phyloP scores from a whole-genome alignment of 2,329 filamentous ascomycete genomes.

The Epichloe sp. region DNA sequence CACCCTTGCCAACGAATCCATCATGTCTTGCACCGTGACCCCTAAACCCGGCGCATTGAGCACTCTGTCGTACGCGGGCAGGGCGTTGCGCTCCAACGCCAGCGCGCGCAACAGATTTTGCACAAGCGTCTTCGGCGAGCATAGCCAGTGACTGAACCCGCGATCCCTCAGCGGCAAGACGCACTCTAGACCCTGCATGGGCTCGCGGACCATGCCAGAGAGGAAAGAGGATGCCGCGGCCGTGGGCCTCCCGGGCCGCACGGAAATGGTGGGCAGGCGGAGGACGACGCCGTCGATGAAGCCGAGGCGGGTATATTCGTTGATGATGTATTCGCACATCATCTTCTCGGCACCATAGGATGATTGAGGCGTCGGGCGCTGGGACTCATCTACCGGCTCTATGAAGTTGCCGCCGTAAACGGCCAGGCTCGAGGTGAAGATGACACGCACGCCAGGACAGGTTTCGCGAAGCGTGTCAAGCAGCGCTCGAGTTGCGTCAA shows the following conservation, averaged over 20 bases:
- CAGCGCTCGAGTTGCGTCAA: conserved; percentile 39
- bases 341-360: conserved; percentile 48
- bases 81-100: conserved; percentile 10
- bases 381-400: conserved; percentile 29
- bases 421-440: conserved; percentile 45
- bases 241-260: conserved; percentile 43
- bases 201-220: conserved; percentile 45
- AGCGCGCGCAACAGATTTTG: conserved; percentile 28
- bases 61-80: conserved; percentile 4
- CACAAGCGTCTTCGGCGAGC: conserved; percentile 33
- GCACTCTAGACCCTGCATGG: conserved; percentile 29
- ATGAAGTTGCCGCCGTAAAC: conserved; percentile 41
- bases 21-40: conserved; percentile 35
- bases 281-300: conserved; percentile 42
- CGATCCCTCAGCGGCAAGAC: conserved; percentile 31
- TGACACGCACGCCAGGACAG: conserved; percentile 35
- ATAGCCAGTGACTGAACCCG: conserved; percentile 32
- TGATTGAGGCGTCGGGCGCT: conserved; percentile 38
- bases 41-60: conserved; percentile 36
- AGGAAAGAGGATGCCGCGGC: conserved; percentile 46
- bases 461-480: conserved; percentile 34
- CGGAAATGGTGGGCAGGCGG: conserved; percentile 45
- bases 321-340: conserved; percentile 33
- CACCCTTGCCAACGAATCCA: conserved; percentile 32
- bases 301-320: conserved; percentile 27